These are phyloP conservation scores for Lentinula detonsa DNA, from an alignment of 768 basidiomycete species.

Conservation along the genomic window DNA sequence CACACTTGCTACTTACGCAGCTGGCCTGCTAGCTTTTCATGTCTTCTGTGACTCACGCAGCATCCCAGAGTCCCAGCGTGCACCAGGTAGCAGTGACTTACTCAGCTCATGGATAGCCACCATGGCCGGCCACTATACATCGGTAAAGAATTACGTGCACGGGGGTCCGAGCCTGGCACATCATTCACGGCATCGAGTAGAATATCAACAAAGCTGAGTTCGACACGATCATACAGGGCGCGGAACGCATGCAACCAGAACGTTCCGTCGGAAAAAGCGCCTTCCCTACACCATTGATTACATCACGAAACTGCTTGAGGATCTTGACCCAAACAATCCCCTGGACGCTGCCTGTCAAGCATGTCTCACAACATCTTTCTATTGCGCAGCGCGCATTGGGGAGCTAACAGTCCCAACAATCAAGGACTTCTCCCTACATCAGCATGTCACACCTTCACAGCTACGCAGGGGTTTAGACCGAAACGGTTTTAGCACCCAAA, in stretches of 20 bases:
- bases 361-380: slow-evolving; percentile 34
- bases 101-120: too few relatives aligned
- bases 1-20: too few relatives aligned
- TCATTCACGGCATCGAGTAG: slow-evolving; percentile 31
- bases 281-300: slow-evolving; percentile 21
- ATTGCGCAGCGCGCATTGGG: slow-evolving; percentile 21
- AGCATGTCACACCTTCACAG: slow-evolving; percentile 22
- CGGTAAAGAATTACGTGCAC: slow-evolving; percentile 7
- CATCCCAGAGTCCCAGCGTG: too few relatives aligned
- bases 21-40: too few relatives aligned
- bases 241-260: slow-evolving; percentile 21
- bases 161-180: slow-evolving; percentile 40
- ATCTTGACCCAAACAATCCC: slow-evolving; percentile 20
- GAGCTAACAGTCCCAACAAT: slow-evolving; percentile 11
- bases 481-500: slow-evolving; percentile 11
- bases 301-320: slow-evolving; percentile 12
- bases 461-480: slow-evolving; percentile 16
- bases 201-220: slow-evolving; percentile 17
- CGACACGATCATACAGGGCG: slow-evolving; percentile 22
- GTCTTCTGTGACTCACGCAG: too few relatives aligned
- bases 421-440: slow-evolving; percentile 19
- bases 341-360: slow-evolving; percentile 29
- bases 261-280: slow-evolving; percentile 20
- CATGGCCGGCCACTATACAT: too few relatives aligned
- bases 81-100: too few relatives aligned